Percentiles rank a stretch among this genome's conserved stretches.
These are phyloP conservation scores for Jaltomata sinuosa DNA, from an alignment of 257 asterid species.

Conservation along the genomic window DNA sequence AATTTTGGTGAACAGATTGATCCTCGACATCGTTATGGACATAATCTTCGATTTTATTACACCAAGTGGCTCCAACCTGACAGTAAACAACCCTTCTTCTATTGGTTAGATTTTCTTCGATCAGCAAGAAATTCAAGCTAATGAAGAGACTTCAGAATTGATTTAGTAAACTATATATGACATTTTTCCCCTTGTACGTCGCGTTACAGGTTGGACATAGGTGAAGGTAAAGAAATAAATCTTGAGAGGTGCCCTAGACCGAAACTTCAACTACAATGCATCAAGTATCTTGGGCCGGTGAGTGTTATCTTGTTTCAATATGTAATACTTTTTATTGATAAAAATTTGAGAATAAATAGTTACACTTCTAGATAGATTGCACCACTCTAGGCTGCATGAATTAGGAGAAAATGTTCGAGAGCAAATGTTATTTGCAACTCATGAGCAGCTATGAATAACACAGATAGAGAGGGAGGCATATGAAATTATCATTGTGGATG, in stretches of 20 bases:
- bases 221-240: slow-evolving; percentile 74
- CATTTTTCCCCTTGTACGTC: neutral
- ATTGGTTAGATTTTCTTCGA: slow-evolving; percentile 43
- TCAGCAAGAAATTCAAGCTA: neutral
- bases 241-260: slow-evolving; percentile 59
- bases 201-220: slow-evolving; percentile 61
- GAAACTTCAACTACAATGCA: slow-evolving; percentile 78
- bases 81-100: slow-evolving; percentile 78
- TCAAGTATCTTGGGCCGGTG: slow-evolving; percentile 89
- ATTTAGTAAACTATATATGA: neutral
- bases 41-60: slow-evolving; percentile 70
- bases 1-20: slow-evolving; percentile 43
- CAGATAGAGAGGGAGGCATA: slow-evolving; percentile 63
- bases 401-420: neutral
- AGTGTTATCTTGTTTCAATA: slow-evolving; percentile 9
- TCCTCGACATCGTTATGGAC: slow-evolving; percentile 87
- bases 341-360: neutral
- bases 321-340: neutral
- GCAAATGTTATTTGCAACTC: neutral
- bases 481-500: slow-evolving; percentile 45
- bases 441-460: neutral
- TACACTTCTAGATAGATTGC: neutral
- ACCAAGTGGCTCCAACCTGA: slow-evolving; percentile 63
- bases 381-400: neutral
- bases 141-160: neutral